These are phyloP conservation scores for Aspergillus jensenii DNA, from an alignment of 2,329 filamentous ascomycete species.

Conservation along the genomic window DNA sequence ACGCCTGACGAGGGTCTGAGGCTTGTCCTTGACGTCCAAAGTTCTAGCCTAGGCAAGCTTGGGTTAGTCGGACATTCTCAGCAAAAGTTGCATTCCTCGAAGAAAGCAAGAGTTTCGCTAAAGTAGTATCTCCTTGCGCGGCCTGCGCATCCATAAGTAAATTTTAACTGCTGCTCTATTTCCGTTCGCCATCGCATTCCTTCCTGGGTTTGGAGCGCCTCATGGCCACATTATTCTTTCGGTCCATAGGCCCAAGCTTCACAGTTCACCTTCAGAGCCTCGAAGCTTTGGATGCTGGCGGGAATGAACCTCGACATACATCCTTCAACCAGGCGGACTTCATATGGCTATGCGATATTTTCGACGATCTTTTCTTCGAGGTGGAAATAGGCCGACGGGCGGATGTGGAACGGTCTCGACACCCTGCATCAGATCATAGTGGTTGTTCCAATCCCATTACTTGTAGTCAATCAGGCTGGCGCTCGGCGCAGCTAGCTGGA, in stretches of 20 bases:
- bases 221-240: too few species aligned
- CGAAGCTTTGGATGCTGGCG: too few species aligned
- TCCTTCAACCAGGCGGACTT: too few species aligned
- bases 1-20: neutral
- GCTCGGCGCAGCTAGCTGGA: neutral
- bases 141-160: neutral
- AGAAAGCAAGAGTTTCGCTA: too few species aligned
- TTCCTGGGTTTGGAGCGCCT: too few species aligned
- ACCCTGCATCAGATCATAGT: constrained; percentile 27
- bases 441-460: constrained; percentile 16
- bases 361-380: neutral
- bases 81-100: too few species aligned
- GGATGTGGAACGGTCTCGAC: constrained; percentile 20
- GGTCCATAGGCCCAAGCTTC: too few species aligned
- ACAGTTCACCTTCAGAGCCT: too few species aligned
- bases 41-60: neutral
- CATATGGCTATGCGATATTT: too few species aligned
- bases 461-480: constrained; percentile 12
- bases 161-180: neutral
- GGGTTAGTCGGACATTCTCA: neutral
- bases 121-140: too few species aligned
- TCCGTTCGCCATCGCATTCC: too few species aligned
- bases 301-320: too few species aligned
- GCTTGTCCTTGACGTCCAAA: neutral
- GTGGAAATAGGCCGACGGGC: constrained; percentile 15